Percentiles rank a stretch among this genome's conserved stretches.
phyloP scores from a whole-genome alignment of 257 asterid genomes.

The Voacanga thouarsii region DNA sequence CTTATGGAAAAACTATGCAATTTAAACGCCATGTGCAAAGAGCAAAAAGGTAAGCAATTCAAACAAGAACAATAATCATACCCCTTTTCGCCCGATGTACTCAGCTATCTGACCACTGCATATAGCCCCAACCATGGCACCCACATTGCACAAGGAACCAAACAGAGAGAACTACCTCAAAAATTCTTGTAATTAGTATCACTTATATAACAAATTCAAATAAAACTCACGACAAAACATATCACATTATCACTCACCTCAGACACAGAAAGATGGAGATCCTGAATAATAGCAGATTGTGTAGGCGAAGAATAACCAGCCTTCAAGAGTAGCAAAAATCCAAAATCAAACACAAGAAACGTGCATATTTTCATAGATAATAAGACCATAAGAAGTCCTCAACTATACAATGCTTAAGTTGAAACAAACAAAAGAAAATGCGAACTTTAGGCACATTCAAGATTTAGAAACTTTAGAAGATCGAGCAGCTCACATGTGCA shows the following conservation, averaged over 20 bases:
- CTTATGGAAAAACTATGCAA: not conserved
- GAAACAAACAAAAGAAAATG: slow-evolving; percentile 2
- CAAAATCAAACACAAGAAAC: slow-evolving; percentile 13
- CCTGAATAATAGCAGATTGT: slow-evolving; percentile 57
- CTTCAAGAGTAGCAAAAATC: slow-evolving; percentile 42
- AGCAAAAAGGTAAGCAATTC: not conserved
- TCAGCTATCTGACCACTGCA: slow-evolving; percentile 98
- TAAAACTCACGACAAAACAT: slow-evolving; percentile 10
- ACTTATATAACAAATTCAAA: not conserved
- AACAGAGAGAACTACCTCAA: slow-evolving; percentile 69
- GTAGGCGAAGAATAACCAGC: slow-evolving; percentile 93
- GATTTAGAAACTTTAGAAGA: not conserved
- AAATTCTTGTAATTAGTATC: not conserved
- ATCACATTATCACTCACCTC: slow-evolving; percentile 49
- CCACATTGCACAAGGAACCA: slow-evolving; percentile 90
- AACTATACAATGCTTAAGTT: not conserved
- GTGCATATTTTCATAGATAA: not conserved
- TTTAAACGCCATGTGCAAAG: not conserved
- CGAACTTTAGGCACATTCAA: not conserved
- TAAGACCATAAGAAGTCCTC: not conserved
- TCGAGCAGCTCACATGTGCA: not conserved
- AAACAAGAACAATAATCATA: slow-evolving; percentile 19
- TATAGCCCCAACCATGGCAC: slow-evolving; percentile 99
- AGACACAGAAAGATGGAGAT: slow-evolving; percentile 72
- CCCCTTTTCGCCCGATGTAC: slow-evolving; percentile 96